These are phyloP conservation scores for Gaeumannomyces sp. DNA, from an alignment of 2,329 filamentous ascomycete genomes.

Conservation along the genomic window DNA sequence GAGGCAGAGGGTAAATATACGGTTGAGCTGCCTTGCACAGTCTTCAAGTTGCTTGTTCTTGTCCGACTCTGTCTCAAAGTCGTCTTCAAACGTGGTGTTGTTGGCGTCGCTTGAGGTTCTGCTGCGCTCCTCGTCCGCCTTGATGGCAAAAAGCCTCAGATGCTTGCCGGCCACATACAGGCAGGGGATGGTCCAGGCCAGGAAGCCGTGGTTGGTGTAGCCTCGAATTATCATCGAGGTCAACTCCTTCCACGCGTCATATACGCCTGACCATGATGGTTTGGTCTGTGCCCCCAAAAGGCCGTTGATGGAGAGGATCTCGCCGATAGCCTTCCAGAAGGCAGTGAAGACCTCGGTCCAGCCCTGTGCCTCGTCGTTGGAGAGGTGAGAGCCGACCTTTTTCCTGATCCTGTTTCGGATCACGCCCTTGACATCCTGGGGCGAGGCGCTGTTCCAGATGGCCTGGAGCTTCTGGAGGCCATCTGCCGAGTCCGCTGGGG, in stretches of 20 bases:
- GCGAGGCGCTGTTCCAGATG: conserved; percentile 67
- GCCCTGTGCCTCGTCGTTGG: conserved; percentile 64
- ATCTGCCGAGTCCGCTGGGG: conserved; percentile 57
- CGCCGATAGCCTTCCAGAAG: conserved; percentile 78
- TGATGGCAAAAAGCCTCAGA: conserved; percentile 81
- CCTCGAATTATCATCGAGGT: conserved; percentile 71
- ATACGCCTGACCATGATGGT: conserved; percentile 74
- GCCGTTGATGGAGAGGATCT: conserved; percentile 62
- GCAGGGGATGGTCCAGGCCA: conserved; percentile 88
- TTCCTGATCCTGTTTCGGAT: conserved; percentile 67
- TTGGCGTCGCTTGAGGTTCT: conserved; percentile 31
- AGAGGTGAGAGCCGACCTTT: conserved; percentile 41
- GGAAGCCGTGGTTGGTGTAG: conserved; percentile 69
- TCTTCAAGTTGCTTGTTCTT: conserved; percentile 86
- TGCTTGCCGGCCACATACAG: conserved; percentile 85
- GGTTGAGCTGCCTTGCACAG: conserved; percentile 82
- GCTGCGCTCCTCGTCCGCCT: conserved; percentile 67
- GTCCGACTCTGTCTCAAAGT: conserved; percentile 68
- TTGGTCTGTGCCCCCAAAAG: conserved; percentile 26
- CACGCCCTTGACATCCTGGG: conserved; percentile 58
- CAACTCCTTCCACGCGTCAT: conserved; percentile 83
- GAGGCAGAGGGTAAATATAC: conserved; percentile 85
- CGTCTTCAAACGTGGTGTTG: conserved; percentile 61
- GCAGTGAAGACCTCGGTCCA: conserved; percentile 81
- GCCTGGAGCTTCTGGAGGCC: conserved; percentile 60